These are phyloP conservation scores for Diaporthe longicolla DNA, from an alignment of 2,329 filamentous ascomycete genomes.

Conservation along the genomic window DNA sequence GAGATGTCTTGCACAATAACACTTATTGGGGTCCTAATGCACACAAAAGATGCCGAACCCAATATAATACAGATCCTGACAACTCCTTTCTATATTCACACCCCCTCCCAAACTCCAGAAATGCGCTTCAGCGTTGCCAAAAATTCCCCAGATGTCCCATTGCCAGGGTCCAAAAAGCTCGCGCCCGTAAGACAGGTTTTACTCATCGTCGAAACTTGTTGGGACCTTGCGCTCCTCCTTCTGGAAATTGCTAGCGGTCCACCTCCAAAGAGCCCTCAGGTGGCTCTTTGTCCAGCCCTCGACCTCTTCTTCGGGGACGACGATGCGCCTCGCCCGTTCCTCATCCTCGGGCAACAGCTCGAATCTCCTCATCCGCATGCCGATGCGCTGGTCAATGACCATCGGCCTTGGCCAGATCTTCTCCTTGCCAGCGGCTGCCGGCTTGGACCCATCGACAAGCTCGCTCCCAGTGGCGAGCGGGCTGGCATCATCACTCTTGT, in stretches of 20 bases:
- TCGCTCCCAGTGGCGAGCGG: slow-evolving; percentile 33
- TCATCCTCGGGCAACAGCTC: slow-evolving; percentile 79
- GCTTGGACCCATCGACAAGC: slow-evolving; percentile 26
- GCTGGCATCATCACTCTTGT: slow-evolving; percentile 45
- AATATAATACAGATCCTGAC: slow-evolving; percentile 7
- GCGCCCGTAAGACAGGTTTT: slow-evolving; percentile 1
- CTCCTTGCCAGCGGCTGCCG: slow-evolving; percentile 60
- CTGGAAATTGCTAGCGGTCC: slow-evolving; percentile 60
- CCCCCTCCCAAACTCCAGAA: slow-evolving; percentile 9
- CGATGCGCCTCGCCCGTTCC: slow-evolving; percentile 72
- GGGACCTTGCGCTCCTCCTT: slow-evolving; percentile 56
- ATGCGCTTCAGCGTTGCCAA: slow-evolving; percentile 5
- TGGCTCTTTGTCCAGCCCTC: slow-evolving; percentile 78
- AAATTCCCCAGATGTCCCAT: too few relatives aligned
- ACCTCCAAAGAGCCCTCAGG: slow-evolving; percentile 66
- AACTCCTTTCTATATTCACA: slow-evolving; percentile 4
- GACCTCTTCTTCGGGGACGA: slow-evolving; percentile 76
- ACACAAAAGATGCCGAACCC: slow-evolving; percentile 9
- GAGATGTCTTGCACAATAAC: not conserved
- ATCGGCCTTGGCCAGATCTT: slow-evolving; percentile 83
- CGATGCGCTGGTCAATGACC: slow-evolving; percentile 82
- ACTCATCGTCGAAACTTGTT: slow-evolving; percentile 55
- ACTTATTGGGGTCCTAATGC: not conserved
- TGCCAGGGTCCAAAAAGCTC: not conserved
- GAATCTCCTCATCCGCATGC: slow-evolving; percentile 84